A percentile compares a stretch with the other conserved stretches of the same genome.
phyloP scores from a whole-genome alignment of 176 grass and related monocot species.

The Cenchrus purpureus region DNA sequence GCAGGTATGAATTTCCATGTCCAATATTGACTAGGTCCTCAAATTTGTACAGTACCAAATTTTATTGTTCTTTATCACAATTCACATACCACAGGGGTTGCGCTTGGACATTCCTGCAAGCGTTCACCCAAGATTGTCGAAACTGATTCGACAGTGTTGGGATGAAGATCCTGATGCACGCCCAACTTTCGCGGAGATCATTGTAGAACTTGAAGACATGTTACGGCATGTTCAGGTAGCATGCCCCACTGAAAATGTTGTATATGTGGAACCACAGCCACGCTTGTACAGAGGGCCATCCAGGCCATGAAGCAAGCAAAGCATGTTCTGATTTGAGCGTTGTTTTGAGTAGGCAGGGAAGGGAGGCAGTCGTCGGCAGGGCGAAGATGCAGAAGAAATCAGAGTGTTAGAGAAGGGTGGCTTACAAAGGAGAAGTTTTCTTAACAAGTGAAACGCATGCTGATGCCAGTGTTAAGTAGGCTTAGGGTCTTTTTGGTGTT shows the following conservation, averaged over 20 bases:
- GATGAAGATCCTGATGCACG: constrained; percentile 56
- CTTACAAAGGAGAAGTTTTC: neutral
- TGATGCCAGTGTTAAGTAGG: neutral
- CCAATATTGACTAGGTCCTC: neutral
- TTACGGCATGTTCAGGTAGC: constrained; percentile 66
- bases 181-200: constrained; percentile 69
- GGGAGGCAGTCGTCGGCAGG: constrained; percentile 38
- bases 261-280: neutral
- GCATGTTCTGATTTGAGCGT: constrained; percentile 12
- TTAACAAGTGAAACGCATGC: neutral
- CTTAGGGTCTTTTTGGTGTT: neutral
- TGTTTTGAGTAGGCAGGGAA: constrained; percentile 45
- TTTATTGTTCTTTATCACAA: neutral
- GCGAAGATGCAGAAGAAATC: constrained; percentile 74
- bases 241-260: neutral
- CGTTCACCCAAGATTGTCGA: constrained; percentile 54
- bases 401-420: constrained; percentile 12
- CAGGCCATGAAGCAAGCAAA: neutral
- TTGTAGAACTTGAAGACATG: constrained; percentile 61
- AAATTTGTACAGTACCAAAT: neutral
- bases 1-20: constrained; percentile 56
- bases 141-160: constrained; percentile 74
- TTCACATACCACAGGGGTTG: constrained; percentile 54
- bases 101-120: constrained; percentile 62
- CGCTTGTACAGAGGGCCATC: neutral